These are phyloP conservation scores for Metarhizium album DNA, from an alignment of 2,329 filamentous ascomycete species.

Conservation along the genomic window DNA sequence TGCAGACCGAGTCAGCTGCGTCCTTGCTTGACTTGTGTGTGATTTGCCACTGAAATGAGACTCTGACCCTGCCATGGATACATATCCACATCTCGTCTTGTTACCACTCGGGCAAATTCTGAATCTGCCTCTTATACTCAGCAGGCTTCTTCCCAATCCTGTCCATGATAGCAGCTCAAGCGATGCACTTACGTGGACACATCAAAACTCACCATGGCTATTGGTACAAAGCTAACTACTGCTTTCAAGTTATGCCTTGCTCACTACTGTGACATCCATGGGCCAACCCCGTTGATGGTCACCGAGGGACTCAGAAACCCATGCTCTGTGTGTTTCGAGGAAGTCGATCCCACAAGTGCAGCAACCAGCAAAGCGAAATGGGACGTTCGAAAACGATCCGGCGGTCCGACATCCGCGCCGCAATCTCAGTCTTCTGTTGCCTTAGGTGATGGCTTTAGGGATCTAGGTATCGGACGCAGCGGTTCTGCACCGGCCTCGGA, in stretches of 20 bases:
- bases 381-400: slow-evolving; percentile 30
- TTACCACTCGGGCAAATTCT: background rate
- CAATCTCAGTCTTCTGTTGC: slow-evolving; percentile 23
- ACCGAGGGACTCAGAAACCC: slow-evolving; percentile 54
- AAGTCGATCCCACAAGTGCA: slow-evolving; percentile 8
- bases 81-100: background rate
- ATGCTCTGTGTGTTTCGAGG: slow-evolving; percentile 48
- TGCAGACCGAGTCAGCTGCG: slow-evolving; percentile 4
- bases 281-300: slow-evolving; percentile 59
- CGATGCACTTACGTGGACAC: background rate
- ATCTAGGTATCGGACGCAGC: slow-evolving; percentile 34
- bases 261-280: slow-evolving; percentile 61
- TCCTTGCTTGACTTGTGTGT: too few relatives aligned
- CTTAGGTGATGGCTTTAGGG: slow-evolving; percentile 36
- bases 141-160: background rate
- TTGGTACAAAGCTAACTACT: slow-evolving; percentile 21
- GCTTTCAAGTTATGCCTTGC: slow-evolving; percentile 53
- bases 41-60: background rate
- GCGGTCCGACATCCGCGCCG: slow-evolving; percentile 24
- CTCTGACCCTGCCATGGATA: background rate
- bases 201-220: slow-evolving; percentile 15
- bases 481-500: slow-evolving; percentile 33
- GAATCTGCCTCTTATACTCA: background rate
- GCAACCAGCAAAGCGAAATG: slow-evolving; percentile 10
- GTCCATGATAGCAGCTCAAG: background rate